Evolutionary conservation across 2,329 filamentous ascomycete species (phyloP).

Genomic region (Calonectria montana): DNA sequence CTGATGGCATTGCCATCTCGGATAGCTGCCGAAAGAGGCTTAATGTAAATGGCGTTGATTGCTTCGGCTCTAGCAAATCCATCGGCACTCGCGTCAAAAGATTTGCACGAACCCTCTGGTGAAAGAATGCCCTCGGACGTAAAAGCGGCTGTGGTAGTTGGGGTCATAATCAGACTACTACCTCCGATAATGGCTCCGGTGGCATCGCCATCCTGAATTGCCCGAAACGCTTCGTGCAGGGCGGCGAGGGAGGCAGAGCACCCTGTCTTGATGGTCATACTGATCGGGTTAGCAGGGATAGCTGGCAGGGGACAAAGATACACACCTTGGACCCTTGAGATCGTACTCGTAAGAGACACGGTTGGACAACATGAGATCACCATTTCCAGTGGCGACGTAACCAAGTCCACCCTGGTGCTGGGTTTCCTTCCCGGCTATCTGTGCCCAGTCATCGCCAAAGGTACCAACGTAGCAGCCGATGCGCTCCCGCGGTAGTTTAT

Average conservation of each 20-base stretch:
- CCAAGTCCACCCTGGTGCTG: slow-evolving; percentile 21
- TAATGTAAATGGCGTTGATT: slow-evolving; percentile 54
- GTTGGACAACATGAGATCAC: slow-evolving; percentile 45
- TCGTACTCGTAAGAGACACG: slow-evolving; percentile 51
- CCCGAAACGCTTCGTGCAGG: slow-evolving; percentile 47
- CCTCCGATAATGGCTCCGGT: slow-evolving; percentile 46
- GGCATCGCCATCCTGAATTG: slow-evolving; percentile 42
- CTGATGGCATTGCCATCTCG: slow-evolving; percentile 53
- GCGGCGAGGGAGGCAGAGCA: slow-evolving; percentile 48
- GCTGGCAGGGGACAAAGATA: slow-evolving; percentile 45
- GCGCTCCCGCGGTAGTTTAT: slow-evolving; percentile 43
- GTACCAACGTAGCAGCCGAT: slow-evolving; percentile 50
- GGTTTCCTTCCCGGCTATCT: slow-evolving; percentile 40
- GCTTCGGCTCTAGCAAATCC: slow-evolving; percentile 62
- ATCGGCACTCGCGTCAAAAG: slow-evolving; percentile 54
- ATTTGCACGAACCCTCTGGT: slow-evolving; percentile 39
- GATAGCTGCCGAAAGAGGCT: slow-evolving; percentile 57
- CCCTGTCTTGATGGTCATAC: slow-evolving; percentile 48
- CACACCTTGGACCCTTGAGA: slow-evolving; percentile 60
- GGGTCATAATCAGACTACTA: slow-evolving; percentile 46
- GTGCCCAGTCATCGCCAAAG: slow-evolving; percentile 48
- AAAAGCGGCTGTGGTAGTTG: slow-evolving; percentile 35
- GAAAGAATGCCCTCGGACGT: slow-evolving; percentile 40
- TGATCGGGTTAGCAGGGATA: slow-evolving; percentile 30
- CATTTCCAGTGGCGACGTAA: slow-evolving; percentile 37